Evolutionary conservation across 1,139 yeast genomes (phyloP), one percentile per base, ranked within the genome.

Genomic region (Candida labiduridarum): DNA sequence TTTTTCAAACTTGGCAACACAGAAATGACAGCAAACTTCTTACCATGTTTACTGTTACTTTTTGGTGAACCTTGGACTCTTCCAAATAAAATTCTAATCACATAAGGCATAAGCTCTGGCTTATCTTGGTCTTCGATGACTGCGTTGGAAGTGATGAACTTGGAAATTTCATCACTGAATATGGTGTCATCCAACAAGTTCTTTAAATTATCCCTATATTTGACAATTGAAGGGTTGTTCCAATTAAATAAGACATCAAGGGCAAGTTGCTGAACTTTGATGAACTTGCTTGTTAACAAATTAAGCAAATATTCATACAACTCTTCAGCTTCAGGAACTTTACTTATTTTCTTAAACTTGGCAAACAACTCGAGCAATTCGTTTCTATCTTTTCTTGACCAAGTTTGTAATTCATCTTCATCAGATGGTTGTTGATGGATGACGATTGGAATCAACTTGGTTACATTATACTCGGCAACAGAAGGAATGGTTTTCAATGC

Each of bases 1-100:
- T 80, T 79, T 18, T 78, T 74, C 48, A 94, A 74, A 55, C 79
- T 84, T 27, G 89, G 88, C 48, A 94, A 68, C 2, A 88, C 76
- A 16, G 87, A 77, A 14, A 94, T 74, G 4, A 91, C 90, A 2
- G 97, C 94, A 62, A 79, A 79, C 58, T 90, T 87, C 58, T 89
- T 80, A 22, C 92, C 85, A 53, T 82, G 79, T 60, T 88, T 88
- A 46, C 85, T 82, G 53, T 90, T 90, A 65, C 86, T 83, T 54
- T 65, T 72, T 4, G 76, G 64, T 3, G 72, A 59, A 15, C 80
- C 79, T 67, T 89, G 96, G 9, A 91, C 90, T 56, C 96, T 78
- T 5, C 99, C 99, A 67, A 87, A 94, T 34, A 95, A 70, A 27
- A 95, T 86, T 55, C 97, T 74, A 45, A 92, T 68, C 4, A 91